These are phyloP conservation scores for Claviceps citrina DNA, from an alignment of 2,329 filamentous ascomycete species.

Conservation along the genomic window DNA sequence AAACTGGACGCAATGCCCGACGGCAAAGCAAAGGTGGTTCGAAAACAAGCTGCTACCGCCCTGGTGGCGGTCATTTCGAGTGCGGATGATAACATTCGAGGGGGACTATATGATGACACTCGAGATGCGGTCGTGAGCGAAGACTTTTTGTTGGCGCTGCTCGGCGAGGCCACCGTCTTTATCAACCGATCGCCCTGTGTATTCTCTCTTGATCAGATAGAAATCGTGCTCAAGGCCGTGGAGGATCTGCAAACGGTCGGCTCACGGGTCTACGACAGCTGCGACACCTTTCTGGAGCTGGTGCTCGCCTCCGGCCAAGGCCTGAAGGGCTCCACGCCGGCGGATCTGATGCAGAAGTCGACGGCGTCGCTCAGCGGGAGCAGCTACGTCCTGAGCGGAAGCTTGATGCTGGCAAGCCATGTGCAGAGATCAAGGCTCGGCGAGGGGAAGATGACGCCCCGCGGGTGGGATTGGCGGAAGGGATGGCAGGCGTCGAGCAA, in stretches of 20 bases:
- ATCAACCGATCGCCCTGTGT: conserved; percentile 40
- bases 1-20: conserved; percentile 15
- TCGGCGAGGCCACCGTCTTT: conserved; percentile 72
- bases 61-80: conserved; percentile 73
- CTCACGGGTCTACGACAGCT: conserved; percentile 54
- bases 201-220: conserved; percentile 58
- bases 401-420: conserved; percentile 51
- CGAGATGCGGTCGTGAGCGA: conserved; percentile 75
- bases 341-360: conserved; percentile 49
- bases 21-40: conserved; percentile 39
- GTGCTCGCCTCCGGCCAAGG: conserved; percentile 57
- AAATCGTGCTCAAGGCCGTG: conserved; percentile 58
- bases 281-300: conserved; percentile 63
- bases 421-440: conserved; percentile 44
- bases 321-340: conserved; percentile 45
- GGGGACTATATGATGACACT: conserved; percentile 70
- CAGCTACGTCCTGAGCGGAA: conserved; percentile 57
- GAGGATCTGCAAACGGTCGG: conserved; percentile 68
- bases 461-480: conserved; percentile 64
- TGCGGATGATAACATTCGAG: conserved; percentile 78
- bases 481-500: conserved; percentile 55
- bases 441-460: conserved; percentile 34
- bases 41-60: conserved; percentile 54
- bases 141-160: conserved; percentile 67
- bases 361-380: conserved; percentile 38